Base-by-base conservation (phyloP, 2,329 filamentous ascomycete species). In the Didymella exigua region DNA sequence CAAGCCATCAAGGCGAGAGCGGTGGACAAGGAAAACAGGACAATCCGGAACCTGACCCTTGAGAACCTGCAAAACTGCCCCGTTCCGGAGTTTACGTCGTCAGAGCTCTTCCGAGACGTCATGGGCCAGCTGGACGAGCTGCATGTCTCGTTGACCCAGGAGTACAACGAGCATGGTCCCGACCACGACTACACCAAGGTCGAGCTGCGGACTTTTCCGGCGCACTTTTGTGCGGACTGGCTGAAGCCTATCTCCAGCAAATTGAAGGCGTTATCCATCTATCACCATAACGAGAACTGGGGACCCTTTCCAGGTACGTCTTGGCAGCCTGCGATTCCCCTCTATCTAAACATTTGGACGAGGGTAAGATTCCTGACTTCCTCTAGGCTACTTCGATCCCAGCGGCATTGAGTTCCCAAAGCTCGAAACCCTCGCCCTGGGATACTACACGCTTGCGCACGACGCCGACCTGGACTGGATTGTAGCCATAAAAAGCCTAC, bases 381-480 rank as follows among this genome's bases (percentile, higher is more conserved):
- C 31, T 18, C 8, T 9, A 36, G 33, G 33, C 18, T 49, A 49
- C 34, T 56, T 53, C 19, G 19, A 59, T 19, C 30, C 36, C 24
- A 56, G 38, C 29, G 40, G 36, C 19, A 44, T 59, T n/a, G 42
- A 49, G 5, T 59, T 59, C 16, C 49, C 52, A 18, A 53, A 47
- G 14, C 56, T 56, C 33, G 52, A 59, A 23, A 49, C 38, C 11
- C 44, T 59, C 2, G 34, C 44, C 14, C 31, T 59, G 16, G 52
- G 48, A 6, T 59, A 59, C 38, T 56, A 59, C 44, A 59, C 56
- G 9, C 38, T 59, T 29, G 56, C 56, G 36, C 52, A 59, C 24
- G 48, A 59, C 34, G 29, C 38, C 18, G 48, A 56, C 38, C 27
- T 59, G 26, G 44, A 59, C 40, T 56, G 56, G 56, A 47, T 59